A percentile compares a stretch with the other conserved stretches of the same genome.
Evolutionary conservation across 2,329 filamentous ascomycete species (phyloP).

Genomic region (Fusarium sp.): DNA sequence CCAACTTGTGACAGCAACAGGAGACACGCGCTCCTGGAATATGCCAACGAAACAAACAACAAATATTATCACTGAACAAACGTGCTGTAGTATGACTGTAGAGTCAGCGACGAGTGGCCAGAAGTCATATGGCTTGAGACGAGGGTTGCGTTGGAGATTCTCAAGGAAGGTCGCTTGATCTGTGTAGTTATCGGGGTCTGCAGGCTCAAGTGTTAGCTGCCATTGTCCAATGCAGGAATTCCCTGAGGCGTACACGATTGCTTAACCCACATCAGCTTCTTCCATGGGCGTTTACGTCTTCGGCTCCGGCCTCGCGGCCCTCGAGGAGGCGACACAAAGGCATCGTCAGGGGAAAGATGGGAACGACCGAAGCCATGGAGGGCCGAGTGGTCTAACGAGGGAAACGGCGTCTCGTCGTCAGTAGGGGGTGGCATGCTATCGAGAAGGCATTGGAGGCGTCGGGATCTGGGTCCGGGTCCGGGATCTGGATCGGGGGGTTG

Average conservation of each 20-base stretch:
- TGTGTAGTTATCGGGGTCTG: conserved; percentile 98
- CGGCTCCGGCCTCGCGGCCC: conserved; percentile 68
- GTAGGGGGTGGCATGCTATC: conserved; percentile 50
- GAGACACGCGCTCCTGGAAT: conserved; percentile 85
- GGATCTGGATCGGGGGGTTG: not conserved
- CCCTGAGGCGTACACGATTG: conserved; percentile 74
- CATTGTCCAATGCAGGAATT: not conserved
- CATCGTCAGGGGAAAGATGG: conserved; percentile 85
- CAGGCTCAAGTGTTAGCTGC: conserved; percentile 3
- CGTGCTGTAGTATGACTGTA: conserved; percentile 96
- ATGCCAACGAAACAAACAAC: conserved; percentile 94
- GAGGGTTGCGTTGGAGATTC: conserved; percentile 92
- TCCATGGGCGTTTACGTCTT: conserved; percentile 80
- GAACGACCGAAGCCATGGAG: conserved; percentile 62
- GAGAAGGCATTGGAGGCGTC: conserved; percentile 22
- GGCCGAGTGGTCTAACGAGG: conserved; percentile 44
- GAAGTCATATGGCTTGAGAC: conserved; percentile 95
- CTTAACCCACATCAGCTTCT: conserved; percentile 98
- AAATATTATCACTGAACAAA: conserved; percentile 94
- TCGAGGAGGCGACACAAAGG: conserved; percentile 74
- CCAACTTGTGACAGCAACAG: conserved; percentile 87
- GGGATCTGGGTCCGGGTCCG: not conserved
- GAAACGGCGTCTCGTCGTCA: conserved; percentile 52
- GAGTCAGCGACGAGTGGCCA: conserved; percentile 96
- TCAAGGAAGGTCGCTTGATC: conserved; percentile 97